Evolutionary conservation across 257 asterid genomes (phyloP).

Genomic region (Capsicum chinense): DNA sequence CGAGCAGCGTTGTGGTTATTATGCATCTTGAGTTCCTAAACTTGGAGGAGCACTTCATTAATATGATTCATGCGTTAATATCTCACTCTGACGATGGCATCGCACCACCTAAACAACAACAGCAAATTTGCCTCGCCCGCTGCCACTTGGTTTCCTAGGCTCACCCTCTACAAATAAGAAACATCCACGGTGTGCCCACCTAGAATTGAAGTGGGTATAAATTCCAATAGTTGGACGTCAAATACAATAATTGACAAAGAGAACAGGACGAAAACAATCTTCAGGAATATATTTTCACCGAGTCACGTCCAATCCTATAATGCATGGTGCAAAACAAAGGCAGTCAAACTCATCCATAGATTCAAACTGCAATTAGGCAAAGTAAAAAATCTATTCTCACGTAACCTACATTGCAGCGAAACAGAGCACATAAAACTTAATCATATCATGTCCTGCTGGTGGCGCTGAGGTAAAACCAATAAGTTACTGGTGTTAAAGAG

Average conservation of each 20-base stretch:
- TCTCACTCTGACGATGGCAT: not conserved
- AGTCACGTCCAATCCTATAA: too few relatives aligned
- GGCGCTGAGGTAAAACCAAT: not conserved
- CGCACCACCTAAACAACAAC: not conserved
- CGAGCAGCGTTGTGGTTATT: not conserved
- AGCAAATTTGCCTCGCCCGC: not conserved
- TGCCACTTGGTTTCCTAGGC: not conserved
- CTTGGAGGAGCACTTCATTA: too few relatives aligned
- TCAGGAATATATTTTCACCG: not conserved
- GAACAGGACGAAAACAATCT: not conserved
- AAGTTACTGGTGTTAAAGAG: not conserved
- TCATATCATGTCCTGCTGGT: slow-evolving; percentile 6
- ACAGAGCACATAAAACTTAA: not conserved
- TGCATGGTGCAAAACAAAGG: not conserved
- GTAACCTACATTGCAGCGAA: not conserved
- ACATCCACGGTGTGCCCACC: not conserved
- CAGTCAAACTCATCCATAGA: not conserved
- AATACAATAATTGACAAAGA: not conserved
- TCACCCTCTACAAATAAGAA: not conserved
- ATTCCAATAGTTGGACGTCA: not conserved
- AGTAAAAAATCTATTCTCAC: not conserved
- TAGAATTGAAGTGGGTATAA: not conserved
- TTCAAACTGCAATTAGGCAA: not conserved
- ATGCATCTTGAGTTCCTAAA: not conserved
- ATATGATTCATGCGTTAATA: too few relatives aligned